phyloP scores from a whole-genome alignment of 306 rosid genomes.

The Rosa chinensis region DNA sequence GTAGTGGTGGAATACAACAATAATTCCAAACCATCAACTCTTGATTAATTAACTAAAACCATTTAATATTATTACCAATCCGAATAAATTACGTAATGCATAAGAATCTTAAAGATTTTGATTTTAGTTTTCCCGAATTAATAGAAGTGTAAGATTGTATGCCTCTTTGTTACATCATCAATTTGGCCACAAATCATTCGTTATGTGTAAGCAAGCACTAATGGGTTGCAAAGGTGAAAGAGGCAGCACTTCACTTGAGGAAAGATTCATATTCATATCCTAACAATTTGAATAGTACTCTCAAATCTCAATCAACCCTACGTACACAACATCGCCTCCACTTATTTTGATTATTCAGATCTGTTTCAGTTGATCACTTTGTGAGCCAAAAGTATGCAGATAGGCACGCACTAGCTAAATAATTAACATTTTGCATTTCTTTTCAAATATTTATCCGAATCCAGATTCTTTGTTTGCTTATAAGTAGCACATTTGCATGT shows the following conservation, averaged over 20 bases:
- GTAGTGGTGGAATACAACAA: too few relatives aligned
- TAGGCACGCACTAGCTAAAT: background rate
- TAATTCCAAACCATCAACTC: too few relatives aligned
- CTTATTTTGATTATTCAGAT: background rate
- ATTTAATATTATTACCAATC: too few relatives aligned
- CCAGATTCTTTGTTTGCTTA: background rate
- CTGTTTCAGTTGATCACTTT: background rate
- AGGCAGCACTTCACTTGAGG: background rate
- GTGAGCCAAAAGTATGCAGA: background rate
- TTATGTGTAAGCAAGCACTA: constrained; percentile 1
- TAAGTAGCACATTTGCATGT: background rate
- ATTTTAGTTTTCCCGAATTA: too few relatives aligned
- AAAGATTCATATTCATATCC: background rate
- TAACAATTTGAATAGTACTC: background rate
- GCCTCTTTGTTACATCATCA: too few relatives aligned
- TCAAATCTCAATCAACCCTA: background rate
- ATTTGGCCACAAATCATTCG: background rate
- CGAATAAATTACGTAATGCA: background rate
- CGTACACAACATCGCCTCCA: background rate
- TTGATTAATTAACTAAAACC: too few relatives aligned
- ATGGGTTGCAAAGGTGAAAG: background rate
- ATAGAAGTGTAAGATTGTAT: too few relatives aligned
- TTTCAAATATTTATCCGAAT: background rate
- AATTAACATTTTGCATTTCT: background rate
- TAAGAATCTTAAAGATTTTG: too few relatives aligned